Base-by-base conservation (phyloP, 768 basidiomycete genomes). In the Cystobasidium tubakii region DNA sequence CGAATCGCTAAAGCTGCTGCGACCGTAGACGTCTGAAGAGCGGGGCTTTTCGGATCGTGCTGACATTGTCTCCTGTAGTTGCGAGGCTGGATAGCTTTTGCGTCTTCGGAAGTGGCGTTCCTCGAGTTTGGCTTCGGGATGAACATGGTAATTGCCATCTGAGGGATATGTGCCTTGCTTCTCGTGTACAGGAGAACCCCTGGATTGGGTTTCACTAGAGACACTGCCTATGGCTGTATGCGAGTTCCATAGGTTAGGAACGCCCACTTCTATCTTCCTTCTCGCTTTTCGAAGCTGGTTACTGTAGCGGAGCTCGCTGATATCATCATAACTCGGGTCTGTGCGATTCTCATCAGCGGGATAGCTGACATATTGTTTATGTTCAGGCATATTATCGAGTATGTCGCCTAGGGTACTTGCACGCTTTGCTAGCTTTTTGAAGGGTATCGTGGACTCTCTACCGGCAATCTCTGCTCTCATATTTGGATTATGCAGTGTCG, bases 1-100 rank as follows among this genome's bases (percentile, higher is more conserved):
- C 7, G 63, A 65, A 33, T 33, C 39, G 25, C 36, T 65, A 23
- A 65, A 65, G 43, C 63, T 65, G 63, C 63, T 65, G 3, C 63
- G 63, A 10, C 43, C 43, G 39, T 23, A 36, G 19, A 46, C 7
- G 7, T 17, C 34, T n/a, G 63, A 65, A 12, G 63, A 46, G 23
- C 25, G 10, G 9, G 36, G 15, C 39, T 46, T 65, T 23, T 65
- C 15, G 12, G 36, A 42, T 7, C 34, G 31, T 19, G 27, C 13
- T 25, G 57, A 42, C 13, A 46, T 42, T 3, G 23, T 33, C 25
- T 27, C 25, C 63, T 65, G 33, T 46, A 65, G 25, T 46, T 65
- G 63, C 3, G 36, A 42, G 2, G 43, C 63, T 6, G 63, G 31
- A 27, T 42, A 46, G 63, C 63, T 65, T 33, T 65, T 65, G 12